phyloP scores from a whole-genome alignment of 768 basidiomycete species.

The Tubosaeta brunneosetosa region DNA sequence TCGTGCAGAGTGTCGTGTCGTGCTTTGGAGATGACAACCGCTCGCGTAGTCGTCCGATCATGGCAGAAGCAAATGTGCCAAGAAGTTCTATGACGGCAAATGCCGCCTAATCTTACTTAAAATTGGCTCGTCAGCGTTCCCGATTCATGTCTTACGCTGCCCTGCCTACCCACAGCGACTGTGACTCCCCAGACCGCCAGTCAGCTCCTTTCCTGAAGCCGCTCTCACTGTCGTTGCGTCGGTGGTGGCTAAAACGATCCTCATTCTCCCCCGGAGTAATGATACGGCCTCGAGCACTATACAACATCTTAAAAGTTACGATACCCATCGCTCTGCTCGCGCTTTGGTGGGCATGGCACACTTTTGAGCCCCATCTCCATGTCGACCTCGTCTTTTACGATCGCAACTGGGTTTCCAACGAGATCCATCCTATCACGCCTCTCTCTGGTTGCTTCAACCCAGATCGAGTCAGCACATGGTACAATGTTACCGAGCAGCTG shows the following conservation, averaged over 20 bases:
- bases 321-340: slow-evolving; percentile 31
- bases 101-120: too few relatives aligned
- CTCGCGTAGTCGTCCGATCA: slow-evolving; percentile 4
- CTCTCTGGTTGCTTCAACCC: slow-evolving; percentile 74
- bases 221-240: not conserved
- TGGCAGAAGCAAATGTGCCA: not conserved
- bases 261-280: not conserved
- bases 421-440: slow-evolving; percentile 61
- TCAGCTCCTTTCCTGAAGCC: not conserved
- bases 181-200: not conserved
- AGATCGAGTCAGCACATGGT: slow-evolving; percentile 51
- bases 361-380: slow-evolving; percentile 67
- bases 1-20: slow-evolving; percentile 1
- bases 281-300: slow-evolving; percentile 32
- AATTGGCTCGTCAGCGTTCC: not conserved
- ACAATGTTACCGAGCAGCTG: slow-evolving; percentile 62
- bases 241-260: slow-evolving; percentile 8
- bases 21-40: not conserved
- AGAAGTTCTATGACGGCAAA: too few relatives aligned
- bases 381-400: slow-evolving; percentile 79
- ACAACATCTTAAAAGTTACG: slow-evolving; percentile 40
- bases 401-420: slow-evolving; percentile 66
- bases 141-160: slow-evolving; percentile 9
- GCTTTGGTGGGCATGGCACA: slow-evolving; percentile 39
- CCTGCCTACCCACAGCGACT: slow-evolving; percentile 12